Percentiles rank a stretch among this genome's conserved stretches.
Evolutionary conservation across 148 eudicot genomes (phyloP).

Genomic region (Diospyros kaki): DNA sequence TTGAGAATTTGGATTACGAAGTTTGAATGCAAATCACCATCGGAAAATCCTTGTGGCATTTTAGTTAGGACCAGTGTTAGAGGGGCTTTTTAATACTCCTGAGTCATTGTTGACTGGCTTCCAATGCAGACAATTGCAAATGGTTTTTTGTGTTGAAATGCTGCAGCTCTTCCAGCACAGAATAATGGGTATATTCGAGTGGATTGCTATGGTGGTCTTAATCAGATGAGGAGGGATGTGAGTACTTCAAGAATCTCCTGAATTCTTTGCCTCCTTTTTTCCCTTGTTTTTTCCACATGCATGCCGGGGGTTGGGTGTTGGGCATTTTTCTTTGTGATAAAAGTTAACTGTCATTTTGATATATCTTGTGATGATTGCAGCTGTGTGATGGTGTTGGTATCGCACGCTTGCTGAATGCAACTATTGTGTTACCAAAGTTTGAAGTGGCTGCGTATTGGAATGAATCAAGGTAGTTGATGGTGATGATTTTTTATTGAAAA

Average conservation of each 20-base stretch:
- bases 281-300: not conserved
- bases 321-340: no score
- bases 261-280: conserved; percentile 8
- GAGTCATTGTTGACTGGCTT: conserved; percentile 52
- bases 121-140: conserved; percentile 81
- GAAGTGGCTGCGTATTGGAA: conserved; percentile 99
- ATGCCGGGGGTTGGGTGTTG: not conserved
- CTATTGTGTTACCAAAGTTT: conserved; percentile 94
- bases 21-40: no score
- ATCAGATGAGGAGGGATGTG: conserved; percentile 97
- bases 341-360: not conserved
- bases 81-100: conserved; percentile 26
- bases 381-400: conserved; percentile 98
- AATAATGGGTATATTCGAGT: conserved; percentile 90
- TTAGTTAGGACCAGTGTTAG: not conserved
- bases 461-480: conserved; percentile 71
- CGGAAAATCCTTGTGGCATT: no score
- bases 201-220: conserved; percentile 99
- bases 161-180: conserved; percentile 84
- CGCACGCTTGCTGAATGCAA: conserved; percentile 88
- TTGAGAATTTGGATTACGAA: no score
- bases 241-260: conserved; percentile 18
- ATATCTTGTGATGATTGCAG: conserved; percentile 35
- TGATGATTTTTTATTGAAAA: not conserved
- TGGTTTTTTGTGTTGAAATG: conserved; percentile 77